Evolutionary conservation across 2,329 filamentous ascomycete species (phyloP).

Genomic region (Tolypocladium nubicola): DNA sequence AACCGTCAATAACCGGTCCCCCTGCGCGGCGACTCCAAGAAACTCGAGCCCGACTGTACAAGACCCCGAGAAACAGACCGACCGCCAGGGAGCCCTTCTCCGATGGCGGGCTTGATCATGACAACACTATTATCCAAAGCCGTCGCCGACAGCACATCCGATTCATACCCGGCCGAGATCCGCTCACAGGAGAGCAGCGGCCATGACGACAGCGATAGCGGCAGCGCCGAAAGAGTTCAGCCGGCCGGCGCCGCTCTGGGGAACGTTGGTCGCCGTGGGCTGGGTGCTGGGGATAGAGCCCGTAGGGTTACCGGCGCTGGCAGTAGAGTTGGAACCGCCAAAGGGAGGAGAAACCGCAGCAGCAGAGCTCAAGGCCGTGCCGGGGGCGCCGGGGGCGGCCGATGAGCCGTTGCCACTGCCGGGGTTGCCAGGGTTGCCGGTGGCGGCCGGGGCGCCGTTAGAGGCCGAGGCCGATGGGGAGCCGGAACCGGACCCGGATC

Average conservation of each 20-base stretch:
- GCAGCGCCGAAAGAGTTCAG: constrained; percentile 21
- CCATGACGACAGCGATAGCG: constrained; percentile 18
- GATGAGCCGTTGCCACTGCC: background rate
- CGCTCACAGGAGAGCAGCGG: constrained; percentile 17
- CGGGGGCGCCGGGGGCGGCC: constrained; percentile 2
- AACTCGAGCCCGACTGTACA: background rate
- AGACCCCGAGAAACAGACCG: background rate
- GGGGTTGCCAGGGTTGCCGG: background rate
- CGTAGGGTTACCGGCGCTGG: background rate
- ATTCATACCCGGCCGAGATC: background rate
- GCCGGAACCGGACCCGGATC: constrained; percentile 12
- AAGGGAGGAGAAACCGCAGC: constrained; percentile 5
- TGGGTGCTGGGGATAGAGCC: background rate
- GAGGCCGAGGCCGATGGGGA: constrained; percentile 11
- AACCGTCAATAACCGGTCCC: background rate
- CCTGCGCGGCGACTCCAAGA: background rate
- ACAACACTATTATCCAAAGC: background rate
- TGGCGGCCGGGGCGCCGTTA: background rate
- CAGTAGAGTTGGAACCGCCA: background rate
- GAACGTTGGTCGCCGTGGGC: constrained; percentile 1
- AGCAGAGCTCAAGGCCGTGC: constrained; percentile 1
- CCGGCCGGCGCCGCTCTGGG: constrained; percentile 8
- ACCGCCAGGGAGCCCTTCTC: background rate
- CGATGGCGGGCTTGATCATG: background rate
- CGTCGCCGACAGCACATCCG: background rate